Evolutionary conservation across 2,329 filamentous ascomycete species (phyloP).

Genomic region (Fusarium caatingaense): DNA sequence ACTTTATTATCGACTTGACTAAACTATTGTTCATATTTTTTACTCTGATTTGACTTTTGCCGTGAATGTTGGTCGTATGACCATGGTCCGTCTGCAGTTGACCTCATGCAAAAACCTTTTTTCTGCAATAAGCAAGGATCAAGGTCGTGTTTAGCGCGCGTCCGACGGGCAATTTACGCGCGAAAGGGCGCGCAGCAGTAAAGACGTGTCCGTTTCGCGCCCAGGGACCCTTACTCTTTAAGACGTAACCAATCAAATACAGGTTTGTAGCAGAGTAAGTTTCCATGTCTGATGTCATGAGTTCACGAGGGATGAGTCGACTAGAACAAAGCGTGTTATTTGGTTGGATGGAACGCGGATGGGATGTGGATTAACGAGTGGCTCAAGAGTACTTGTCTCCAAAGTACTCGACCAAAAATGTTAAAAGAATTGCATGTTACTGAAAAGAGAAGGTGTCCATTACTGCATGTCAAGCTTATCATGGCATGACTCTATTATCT

Average conservation of each 20-base stretch:
- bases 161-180: slow-evolving; percentile 47
- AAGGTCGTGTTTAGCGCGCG: slow-evolving; percentile 29
- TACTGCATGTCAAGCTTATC: neutral
- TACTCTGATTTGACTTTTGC: neutral
- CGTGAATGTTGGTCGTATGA: neutral
- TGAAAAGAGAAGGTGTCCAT: neutral
- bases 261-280: neutral
- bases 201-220: slow-evolving; percentile 42
- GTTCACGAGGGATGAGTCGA: slow-evolving; percentile 14
- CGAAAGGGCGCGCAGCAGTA: slow-evolving; percentile 33
- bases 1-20: slow-evolving; percentile 19
- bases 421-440: slow-evolving; percentile 5
- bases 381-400: slow-evolving; percentile 13
- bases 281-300: slow-evolving; percentile 35
- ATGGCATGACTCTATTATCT: neutral
- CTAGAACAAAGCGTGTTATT: slow-evolving; percentile 35
- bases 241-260: slow-evolving; percentile 39
- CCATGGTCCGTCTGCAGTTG: neutral
- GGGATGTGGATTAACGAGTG: slow-evolving; percentile 16
- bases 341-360: slow-evolving; percentile 31
- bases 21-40: slow-evolving; percentile 8
- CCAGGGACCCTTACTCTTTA: slow-evolving; percentile 14
- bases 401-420: slow-evolving; percentile 3
- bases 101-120: neutral
- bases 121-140: slow-evolving; percentile 2